Evolutionary conservation across 371 early-diverging fungal genomes (phyloP), one percentile per base, ranked within the genome.

Genomic region (Haplosporangium sp.): DNA sequence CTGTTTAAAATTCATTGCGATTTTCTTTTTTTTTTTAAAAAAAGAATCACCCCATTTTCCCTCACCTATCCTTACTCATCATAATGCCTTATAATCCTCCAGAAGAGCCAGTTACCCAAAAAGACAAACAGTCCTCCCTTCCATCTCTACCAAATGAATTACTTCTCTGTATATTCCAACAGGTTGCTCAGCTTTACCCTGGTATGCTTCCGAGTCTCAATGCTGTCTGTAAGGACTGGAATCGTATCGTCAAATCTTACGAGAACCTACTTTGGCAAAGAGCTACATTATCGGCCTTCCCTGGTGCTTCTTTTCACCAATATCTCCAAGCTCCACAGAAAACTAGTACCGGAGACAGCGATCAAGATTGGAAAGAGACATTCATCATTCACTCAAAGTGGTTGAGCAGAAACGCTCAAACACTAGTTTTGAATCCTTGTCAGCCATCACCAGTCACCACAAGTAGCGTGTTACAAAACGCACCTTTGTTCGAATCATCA

Each of bases 71-170:
- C 17, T 59, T 42, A 45, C 34, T 15, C 47, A 2, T 34, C 47
- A 44, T 19, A 61, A 48, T 38, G 11, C n/a, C 4, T 52, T 19
- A 39, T 50, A 59, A 11, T 13, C 11, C 37, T 50, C 47, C 0
- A 17, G 37, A n/a, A 13, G 38, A n/a, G 2, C 19, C 42, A 44
- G 5, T 5, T 19, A 20, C 0, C 53, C 45, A 34, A 20, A 15
- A 6, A 13, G 1, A 15, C 3, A 20, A 20, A 15, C 9, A 10
- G 4, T 35, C 63, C 13, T 45, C 45, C n/a, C 20, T 37, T 10
- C 10, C 44, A 20, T 44, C 50, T 9, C 60, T 73, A n/a, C 74
- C 74, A 0, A 73, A 67, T 47, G 76, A 76, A 38, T 9, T 76
- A 2, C 67, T 76, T 19, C 58, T 76, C 19, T 58, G 60, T 17